Evolutionary conservation across 371 early-diverging fungal genomes (phyloP).

Genomic region (Syncephalastrum monosporum): DNA sequence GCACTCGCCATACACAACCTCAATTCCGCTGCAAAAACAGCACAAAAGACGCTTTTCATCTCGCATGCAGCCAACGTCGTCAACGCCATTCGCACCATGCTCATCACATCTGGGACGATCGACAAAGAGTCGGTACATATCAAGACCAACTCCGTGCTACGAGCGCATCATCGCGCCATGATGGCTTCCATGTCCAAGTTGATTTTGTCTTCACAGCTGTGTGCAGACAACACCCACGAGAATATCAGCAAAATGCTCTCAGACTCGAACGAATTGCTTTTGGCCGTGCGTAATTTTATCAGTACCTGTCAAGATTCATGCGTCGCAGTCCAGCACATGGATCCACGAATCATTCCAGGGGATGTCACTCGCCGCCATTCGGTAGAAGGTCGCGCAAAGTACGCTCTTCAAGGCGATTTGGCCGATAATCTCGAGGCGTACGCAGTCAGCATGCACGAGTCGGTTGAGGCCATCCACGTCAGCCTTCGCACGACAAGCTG

Average conservation of each 20-base stretch:
- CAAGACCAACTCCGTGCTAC: constrained; percentile 61
- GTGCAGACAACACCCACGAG: constrained; percentile 57
- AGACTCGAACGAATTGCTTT: constrained; percentile 60
- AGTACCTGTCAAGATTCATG: constrained; percentile 70
- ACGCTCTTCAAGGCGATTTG: constrained; percentile 27
- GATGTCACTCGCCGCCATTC: background rate
- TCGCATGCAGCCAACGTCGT: constrained; percentile 59
- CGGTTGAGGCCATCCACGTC: constrained; percentile 28
- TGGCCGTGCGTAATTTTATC: constrained; percentile 77
- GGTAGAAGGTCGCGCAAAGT: constrained; percentile 10
- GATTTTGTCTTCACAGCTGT: constrained; percentile 80
- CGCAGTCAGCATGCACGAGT: constrained; percentile 38
- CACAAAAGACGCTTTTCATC: constrained; percentile 40
- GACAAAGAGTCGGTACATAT: constrained; percentile 66
- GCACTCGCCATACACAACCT: constrained; percentile 32
- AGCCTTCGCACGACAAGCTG: constrained; percentile 12
- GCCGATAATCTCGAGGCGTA: constrained; percentile 35
- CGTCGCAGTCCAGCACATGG: constrained; percentile 55
- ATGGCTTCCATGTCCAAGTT: constrained; percentile 81
- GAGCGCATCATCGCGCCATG: constrained; percentile 76
- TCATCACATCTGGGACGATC: constrained; percentile 76
- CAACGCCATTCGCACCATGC: constrained; percentile 79
- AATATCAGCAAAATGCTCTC: constrained; percentile 27
- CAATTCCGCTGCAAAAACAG: constrained; percentile 53
- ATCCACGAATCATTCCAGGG: constrained; percentile 24